These are phyloP conservation scores for Circinella minor DNA, from an alignment of 371 early-diverging fungal genomes.

Conservation along the genomic window DNA sequence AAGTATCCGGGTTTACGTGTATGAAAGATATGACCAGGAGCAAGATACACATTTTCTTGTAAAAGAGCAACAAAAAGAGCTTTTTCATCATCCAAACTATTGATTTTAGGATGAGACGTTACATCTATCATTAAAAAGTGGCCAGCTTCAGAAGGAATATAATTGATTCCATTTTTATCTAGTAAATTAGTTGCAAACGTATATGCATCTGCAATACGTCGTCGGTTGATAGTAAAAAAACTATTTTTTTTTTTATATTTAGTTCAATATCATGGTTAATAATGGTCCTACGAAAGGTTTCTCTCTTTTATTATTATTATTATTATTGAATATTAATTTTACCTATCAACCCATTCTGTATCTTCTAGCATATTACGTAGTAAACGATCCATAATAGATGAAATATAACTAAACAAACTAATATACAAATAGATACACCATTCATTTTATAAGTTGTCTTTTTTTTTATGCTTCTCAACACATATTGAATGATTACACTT, in stretches of 20 bases:
- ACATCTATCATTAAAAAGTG: conserved; percentile 71
- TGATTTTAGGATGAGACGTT: conserved; percentile 4
- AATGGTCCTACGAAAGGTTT: neutral
- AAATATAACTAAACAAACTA: conserved; percentile 59
- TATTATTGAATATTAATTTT: neutral
- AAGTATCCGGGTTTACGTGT: conserved; percentile 65
- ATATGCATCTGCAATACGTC: conserved; percentile 59
- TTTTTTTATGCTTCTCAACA: no score
- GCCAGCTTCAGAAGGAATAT: conserved; percentile 64
- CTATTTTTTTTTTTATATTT: conserved; percentile 11
- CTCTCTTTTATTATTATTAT: neutral
- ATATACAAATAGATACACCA: neutral
- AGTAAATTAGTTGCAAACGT: conserved; percentile 40
- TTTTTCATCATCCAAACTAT: conserved; percentile 38
- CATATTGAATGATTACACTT: conserved; percentile 7
- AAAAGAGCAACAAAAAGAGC: conserved; percentile 47
- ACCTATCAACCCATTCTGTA: conserved; percentile 60
- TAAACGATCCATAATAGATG: conserved; percentile 60
- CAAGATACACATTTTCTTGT: conserved; percentile 61
- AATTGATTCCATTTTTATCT: conserved; percentile 49
- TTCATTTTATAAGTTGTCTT: no score
- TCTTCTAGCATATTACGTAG: conserved; percentile 60
- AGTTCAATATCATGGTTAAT: neutral
- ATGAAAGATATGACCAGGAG: conserved; percentile 69
- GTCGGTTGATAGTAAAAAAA: conserved; percentile 61